phyloP scores from a whole-genome alignment of 2,329 filamentous ascomycete genomes.

The Fusarium pilosicola region DNA sequence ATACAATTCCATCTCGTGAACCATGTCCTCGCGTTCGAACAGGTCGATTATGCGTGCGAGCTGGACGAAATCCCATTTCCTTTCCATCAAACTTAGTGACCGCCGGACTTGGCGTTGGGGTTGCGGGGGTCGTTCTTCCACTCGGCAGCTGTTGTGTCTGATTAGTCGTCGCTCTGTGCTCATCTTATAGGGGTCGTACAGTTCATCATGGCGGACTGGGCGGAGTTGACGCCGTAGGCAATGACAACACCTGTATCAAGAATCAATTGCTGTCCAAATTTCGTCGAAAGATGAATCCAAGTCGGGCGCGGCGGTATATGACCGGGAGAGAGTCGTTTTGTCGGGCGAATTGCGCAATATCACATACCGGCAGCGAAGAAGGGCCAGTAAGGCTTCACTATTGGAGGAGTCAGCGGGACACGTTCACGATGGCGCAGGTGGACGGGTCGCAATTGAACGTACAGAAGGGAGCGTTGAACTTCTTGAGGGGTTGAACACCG shows the following conservation, averaged over 20 bases:
- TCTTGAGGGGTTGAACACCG: slow-evolving; percentile 74
- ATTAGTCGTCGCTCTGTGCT: slow-evolving; percentile 41
- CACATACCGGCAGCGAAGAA: slow-evolving; percentile 94
- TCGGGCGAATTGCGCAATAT: slow-evolving; percentile 32
- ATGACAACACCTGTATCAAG: slow-evolving; percentile 76
- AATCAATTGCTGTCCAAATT: slow-evolving; percentile 41
- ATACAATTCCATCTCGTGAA: slow-evolving; percentile 52
- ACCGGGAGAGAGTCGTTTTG: slow-evolving; percentile 19
- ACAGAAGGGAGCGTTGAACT: slow-evolving; percentile 83
- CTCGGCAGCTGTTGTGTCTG: slow-evolving; percentile 75
- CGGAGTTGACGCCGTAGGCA: slow-evolving; percentile 89
- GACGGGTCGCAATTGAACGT: slow-evolving; percentile 59
- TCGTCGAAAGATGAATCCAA: slow-evolving; percentile 36
- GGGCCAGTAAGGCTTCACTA: slow-evolving; percentile 90
- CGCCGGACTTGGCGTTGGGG: slow-evolving; percentile 64
- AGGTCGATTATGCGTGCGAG: slow-evolving; percentile 41
- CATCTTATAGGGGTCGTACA: slow-evolving; percentile 61
- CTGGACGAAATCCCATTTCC: slow-evolving; percentile 39
- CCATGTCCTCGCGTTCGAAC: slow-evolving; percentile 38
- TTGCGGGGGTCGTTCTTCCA: slow-evolving; percentile 98
- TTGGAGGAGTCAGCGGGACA: slow-evolving; percentile 47
- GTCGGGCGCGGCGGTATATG: slow-evolving; percentile 5
- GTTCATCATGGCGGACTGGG: slow-evolving; percentile 79
- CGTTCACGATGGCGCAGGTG: slow-evolving; percentile 24
- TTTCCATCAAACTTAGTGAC: slow-evolving; percentile 54